phyloP scores from a whole-genome alignment of 148 eudicot species.

The Dysphania ambrosioides region DNA sequence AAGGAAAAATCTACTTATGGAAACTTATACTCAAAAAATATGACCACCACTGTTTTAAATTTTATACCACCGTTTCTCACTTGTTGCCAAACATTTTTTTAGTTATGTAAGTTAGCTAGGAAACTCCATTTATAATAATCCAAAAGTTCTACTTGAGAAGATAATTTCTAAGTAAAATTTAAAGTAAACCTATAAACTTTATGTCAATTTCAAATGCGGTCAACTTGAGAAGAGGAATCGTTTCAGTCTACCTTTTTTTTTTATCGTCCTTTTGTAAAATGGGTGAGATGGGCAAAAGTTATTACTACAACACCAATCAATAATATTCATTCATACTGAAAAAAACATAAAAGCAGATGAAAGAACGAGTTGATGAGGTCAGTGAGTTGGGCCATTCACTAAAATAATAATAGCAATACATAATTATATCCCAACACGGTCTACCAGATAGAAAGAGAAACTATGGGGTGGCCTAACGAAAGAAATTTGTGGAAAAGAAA shows the following conservation, averaged over 20 bases:
- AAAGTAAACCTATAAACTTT: not conserved
- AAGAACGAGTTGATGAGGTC: not conserved
- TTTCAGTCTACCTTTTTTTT: conserved; percentile 2
- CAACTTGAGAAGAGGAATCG: conserved; percentile 15
- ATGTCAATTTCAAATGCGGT: conserved; percentile 12
- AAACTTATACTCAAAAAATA: too few species aligned
- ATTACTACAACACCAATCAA: not conserved
- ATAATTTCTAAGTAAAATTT: too few species aligned
- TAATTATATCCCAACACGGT: conserved; percentile 32
- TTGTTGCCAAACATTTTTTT: too few species aligned
- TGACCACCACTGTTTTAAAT: too few species aligned
- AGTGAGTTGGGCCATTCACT: not conserved
- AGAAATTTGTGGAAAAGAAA: not conserved
- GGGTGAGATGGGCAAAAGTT: conserved; percentile 18
- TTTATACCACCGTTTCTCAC: too few species aligned
- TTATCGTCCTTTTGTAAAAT: conserved; percentile 11
- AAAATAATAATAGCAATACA: conserved; percentile 14
- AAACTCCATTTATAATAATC: too few species aligned
- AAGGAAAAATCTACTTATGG: too few species aligned
- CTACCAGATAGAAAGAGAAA: conserved; percentile 27
- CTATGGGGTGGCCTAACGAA: not conserved
- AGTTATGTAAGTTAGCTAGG: too few species aligned
- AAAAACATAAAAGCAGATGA: not conserved
- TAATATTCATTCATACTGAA: too few species aligned
- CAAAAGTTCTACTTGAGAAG: too few species aligned